phyloP scores from a whole-genome alignment of 257 asterid species.

The Solanum phureja region DNA sequence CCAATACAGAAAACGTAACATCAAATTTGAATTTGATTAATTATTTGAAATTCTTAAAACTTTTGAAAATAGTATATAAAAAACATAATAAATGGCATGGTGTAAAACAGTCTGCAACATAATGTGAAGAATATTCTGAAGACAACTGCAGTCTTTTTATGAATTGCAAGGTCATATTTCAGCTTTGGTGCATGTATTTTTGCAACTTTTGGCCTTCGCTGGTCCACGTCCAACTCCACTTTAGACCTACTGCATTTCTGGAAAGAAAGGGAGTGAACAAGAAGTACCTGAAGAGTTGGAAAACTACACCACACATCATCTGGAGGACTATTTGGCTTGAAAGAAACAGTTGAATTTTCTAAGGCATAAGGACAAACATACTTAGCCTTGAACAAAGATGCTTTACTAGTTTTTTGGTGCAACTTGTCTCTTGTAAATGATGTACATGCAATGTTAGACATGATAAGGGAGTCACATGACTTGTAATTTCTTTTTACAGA shows the following conservation, averaged over 20 bases:
- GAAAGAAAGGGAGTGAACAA: neutral
- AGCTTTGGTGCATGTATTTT: neutral
- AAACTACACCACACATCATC: neutral
- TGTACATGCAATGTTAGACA: neutral
- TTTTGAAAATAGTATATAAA: neutral
- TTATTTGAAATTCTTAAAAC: neutral
- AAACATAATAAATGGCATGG: neutral
- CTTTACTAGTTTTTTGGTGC: neutral
- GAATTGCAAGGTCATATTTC: neutral
- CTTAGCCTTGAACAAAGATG: neutral
- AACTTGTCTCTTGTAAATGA: neutral
- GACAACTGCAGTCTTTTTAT: neutral
- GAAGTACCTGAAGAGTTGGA: neutral
- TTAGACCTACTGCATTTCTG: neutral
- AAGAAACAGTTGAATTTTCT: neutral
- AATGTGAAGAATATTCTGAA: neutral
- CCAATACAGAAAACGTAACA: neutral
- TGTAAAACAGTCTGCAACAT: neutral
- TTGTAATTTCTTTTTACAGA: neutral
- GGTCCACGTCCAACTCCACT: neutral
- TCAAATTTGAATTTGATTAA: neutral
- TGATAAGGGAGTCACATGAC: neutral
- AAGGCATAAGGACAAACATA: neutral
- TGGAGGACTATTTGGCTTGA: neutral
- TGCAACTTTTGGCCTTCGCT: neutral